Evolutionary conservation across 2,329 filamentous ascomycete species (phyloP), one percentile per base, ranked within the genome.

Genomic region (Pseudopyrenochaeta lycopersici): DNA sequence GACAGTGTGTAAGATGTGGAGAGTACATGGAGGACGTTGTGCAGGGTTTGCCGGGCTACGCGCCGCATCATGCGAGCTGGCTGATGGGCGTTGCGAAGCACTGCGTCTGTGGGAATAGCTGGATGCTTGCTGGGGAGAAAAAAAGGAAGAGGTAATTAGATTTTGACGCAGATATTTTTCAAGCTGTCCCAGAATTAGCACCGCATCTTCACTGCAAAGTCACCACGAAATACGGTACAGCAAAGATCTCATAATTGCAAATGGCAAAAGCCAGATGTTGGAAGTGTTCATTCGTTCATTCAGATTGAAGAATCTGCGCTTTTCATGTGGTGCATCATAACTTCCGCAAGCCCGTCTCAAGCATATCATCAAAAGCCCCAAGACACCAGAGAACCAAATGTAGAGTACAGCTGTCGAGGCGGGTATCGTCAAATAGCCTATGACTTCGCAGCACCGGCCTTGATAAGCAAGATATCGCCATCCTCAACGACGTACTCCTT

Each of bases 401-500:
- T 46, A 43, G 27, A 39, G 33, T 30, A 12, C 39, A 36, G 20
- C 14, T 15, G 17, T 17, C 20, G 14, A 18, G 10, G 20, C 30
- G 21, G 23, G 17, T 17, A 23, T 20, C 21, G 41, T 27, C 15
- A 11, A 56, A 30, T 32, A 15, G 18, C 61, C 49, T 80, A 90
- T 61, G 81, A 80, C 84, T 93, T 93, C 65, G 90, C 90, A 46
- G 90, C 90, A 80, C 90, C 90, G 29, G 90, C 90, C 85, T 97
- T 97, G 84, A 97, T 92, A 69, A 97, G 85, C 65, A 97, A 76
- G 66, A 89, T 86, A 73, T 89, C 91, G 44, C 91, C 91, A 72
- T 96, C 91, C 75, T 93, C 88, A 10, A 95, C 87, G 5, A 94
- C 85, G 76, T 99, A 98, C 46, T 98, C 94, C 83, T 98, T 98